Conservation (phyloP, 2,329 filamentous ascomycete genomes). For the Fusarium dimerum region DNA sequence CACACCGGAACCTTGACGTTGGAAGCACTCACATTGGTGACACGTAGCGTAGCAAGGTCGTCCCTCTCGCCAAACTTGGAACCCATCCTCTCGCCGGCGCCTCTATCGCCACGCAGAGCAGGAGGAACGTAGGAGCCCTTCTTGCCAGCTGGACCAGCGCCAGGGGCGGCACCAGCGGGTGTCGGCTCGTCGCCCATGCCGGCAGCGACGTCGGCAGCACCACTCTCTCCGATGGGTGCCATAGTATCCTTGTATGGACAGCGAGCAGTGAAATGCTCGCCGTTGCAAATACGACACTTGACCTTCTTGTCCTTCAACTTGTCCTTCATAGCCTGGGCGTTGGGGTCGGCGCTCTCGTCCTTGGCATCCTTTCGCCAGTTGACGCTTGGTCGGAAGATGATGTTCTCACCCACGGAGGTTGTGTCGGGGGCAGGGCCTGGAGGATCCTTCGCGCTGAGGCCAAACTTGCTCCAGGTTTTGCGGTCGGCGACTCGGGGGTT, state of each 20-base stretch:
- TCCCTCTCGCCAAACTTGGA: conserved; percentile 93
- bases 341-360: conserved; percentile 73
- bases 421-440: conserved; percentile 84
- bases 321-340: conserved; percentile 74
- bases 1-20: neutral
- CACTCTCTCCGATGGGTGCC: conserved; percentile 74
- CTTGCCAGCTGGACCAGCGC: conserved; percentile 55
- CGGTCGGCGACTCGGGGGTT: conserved; percentile 97
- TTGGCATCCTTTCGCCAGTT: conserved; percentile 93
- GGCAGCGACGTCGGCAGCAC: conserved; percentile 54
- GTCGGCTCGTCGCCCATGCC: conserved; percentile 53
- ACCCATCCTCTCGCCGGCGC: conserved; percentile 77
- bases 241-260: conserved; percentile 99
- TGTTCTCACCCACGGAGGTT: conserved; percentile 95
- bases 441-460: conserved; percentile 81
- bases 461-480: conserved; percentile 92
- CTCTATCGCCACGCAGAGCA: conserved; percentile 74
- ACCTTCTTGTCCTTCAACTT: conserved; percentile 99
- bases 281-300: conserved; percentile 98
- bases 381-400: conserved; percentile 88
- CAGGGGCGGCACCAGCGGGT: conserved; percentile 44
- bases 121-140: conserved; percentile 92
- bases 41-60: conserved; percentile 91
- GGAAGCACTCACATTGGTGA: conserved; percentile 83
- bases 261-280: conserved; percentile 98